phyloP scores from a whole-genome alignment of 2,329 filamentous ascomycete species.

The Chrysosporium queenslandicum region DNA sequence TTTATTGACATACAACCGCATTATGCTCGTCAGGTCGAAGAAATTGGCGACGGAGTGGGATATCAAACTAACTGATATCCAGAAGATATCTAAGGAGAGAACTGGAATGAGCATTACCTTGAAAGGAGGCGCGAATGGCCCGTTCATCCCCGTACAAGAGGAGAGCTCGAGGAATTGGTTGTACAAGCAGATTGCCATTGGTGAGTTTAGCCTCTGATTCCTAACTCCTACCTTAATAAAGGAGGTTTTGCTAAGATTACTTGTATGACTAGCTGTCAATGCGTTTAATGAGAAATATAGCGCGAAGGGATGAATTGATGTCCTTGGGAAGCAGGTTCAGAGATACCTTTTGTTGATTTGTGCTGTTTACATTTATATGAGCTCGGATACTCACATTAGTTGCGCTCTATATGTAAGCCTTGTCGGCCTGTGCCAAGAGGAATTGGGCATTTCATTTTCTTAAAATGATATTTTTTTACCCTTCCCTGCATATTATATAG shows the following conservation, averaged over 20 bases:
- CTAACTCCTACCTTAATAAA: not conserved
- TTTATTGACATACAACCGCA: conserved; percentile 77
- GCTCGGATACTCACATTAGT: too few species aligned
- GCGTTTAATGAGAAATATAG: conserved; percentile 59
- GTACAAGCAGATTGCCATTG: conserved; percentile 54
- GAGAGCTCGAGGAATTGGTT: conserved; percentile 63
- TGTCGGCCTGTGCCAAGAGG: not conserved
- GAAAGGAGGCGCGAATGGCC: conserved; percentile 83
- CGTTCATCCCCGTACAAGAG: conserved; percentile 88
- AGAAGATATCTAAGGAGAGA: conserved; percentile 93
- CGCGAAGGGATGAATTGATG: conserved; percentile 42
- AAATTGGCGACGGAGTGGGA: conserved; percentile 89
- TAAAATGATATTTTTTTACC: not conserved
- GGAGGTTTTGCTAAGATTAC: not conserved
- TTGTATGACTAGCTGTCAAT: conserved; percentile 44
- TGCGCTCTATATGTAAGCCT: too few species aligned
- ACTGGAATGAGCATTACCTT: conserved; percentile 84
- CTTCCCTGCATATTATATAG: not conserved
- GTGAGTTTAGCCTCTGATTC: conserved; percentile 26
- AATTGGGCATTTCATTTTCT: not conserved
- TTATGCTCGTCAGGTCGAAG: conserved; percentile 81
- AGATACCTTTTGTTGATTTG: not conserved
- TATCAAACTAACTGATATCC: conserved; percentile 85
- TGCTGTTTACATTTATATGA: too few species aligned
- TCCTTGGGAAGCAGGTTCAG: not conserved